Percentiles rank a stretch among this genome's conserved stretches.
Evolutionary conservation across 139 green algal species (phyloP).

Genomic region (Gonium pectorale): DNA sequence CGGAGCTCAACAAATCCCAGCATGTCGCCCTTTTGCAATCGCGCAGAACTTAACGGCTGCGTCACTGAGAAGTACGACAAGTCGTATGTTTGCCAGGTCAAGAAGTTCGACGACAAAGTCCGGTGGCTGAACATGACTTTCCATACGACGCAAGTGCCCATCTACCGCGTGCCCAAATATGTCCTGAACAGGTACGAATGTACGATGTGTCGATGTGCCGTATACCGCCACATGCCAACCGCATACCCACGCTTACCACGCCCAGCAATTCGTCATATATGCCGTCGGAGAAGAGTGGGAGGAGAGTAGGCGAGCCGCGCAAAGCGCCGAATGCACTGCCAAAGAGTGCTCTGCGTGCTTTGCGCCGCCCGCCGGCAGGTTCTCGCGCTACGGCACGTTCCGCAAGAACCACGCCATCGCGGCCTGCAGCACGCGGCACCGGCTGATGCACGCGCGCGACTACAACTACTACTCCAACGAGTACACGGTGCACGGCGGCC

Average conservation of each 20-base stretch:
- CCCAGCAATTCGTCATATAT: no score
- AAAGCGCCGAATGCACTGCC: no score
- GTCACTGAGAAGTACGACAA: constrained; percentile 24
- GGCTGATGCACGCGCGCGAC: neutral
- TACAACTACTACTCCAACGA: constrained; percentile 44
- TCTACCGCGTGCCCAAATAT: constrained; percentile 23
- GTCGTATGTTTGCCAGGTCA: constrained; percentile 31
- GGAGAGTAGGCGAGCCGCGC: no score
- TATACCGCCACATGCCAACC: no score
- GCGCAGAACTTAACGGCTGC: constrained; percentile 37
- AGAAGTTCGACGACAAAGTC: constrained; percentile 42
- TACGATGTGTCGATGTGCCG: no score
- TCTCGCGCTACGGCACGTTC: constrained; percentile 32
- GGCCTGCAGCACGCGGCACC: neutral
- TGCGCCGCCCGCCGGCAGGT: neutral
- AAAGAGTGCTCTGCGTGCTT: no score
- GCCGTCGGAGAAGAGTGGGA: no score
- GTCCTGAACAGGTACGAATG: constrained; percentile 10
- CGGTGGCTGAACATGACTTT: constrained; percentile 38
- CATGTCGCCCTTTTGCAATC: neutral
- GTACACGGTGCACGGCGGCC: constrained; percentile 38
- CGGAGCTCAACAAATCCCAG: neutral
- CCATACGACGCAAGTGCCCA: constrained; percentile 12
- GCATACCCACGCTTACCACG: no score
- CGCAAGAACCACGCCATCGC: neutral